A percentile compares a stretch with the other conserved stretches of the same genome.
phyloP scores from a whole-genome alignment of 78 protist genomes.

The slime mould (Dictyostelium discoideum) region DNA sequence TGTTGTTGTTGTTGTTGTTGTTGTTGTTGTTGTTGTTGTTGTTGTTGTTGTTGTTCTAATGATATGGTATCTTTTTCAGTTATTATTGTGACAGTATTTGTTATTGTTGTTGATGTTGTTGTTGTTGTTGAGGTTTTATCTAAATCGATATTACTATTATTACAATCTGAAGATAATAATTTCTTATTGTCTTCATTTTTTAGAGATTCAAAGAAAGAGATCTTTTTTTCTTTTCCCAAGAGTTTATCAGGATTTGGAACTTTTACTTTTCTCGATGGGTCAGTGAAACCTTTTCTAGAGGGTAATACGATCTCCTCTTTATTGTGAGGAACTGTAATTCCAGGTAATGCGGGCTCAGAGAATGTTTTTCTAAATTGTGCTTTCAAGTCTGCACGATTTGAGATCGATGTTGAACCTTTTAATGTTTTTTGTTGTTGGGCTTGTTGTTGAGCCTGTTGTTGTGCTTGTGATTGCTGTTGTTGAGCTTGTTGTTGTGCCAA shows the following conservation, averaged over 20 bases:
- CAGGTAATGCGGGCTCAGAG: conserved; percentile 43
- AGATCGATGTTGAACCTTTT: conserved; percentile 4
- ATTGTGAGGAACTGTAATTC: background rate
- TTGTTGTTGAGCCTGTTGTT: conserved; percentile 18
- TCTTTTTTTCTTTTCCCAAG: conserved; percentile 31
- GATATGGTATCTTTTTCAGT: background rate
- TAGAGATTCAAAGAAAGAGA: conserved; percentile 33
- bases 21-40: conserved; percentile 2
- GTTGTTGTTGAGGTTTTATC: background rate
- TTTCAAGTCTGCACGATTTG: conserved; percentile 10
- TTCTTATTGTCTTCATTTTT: conserved; percentile 24
- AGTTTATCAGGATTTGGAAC: conserved; percentile 50
- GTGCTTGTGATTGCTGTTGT: background rate
- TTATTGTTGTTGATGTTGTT: background rate
- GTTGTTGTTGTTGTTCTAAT: background rate
- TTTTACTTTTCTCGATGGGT: conserved; percentile 50
- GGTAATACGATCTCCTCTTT: conserved; percentile 24
- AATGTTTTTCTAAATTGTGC: conserved; percentile 25
- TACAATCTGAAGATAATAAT: background rate
- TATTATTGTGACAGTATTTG: background rate
- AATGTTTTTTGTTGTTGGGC: background rate
- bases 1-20: background rate
- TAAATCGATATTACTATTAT: background rate
- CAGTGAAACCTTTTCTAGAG: conserved; percentile 58
- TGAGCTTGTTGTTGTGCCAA: background rate